Conservation (phyloP, 2,329 filamentous ascomycete genomes). For the Mycosphaerella sp. region DNA sequence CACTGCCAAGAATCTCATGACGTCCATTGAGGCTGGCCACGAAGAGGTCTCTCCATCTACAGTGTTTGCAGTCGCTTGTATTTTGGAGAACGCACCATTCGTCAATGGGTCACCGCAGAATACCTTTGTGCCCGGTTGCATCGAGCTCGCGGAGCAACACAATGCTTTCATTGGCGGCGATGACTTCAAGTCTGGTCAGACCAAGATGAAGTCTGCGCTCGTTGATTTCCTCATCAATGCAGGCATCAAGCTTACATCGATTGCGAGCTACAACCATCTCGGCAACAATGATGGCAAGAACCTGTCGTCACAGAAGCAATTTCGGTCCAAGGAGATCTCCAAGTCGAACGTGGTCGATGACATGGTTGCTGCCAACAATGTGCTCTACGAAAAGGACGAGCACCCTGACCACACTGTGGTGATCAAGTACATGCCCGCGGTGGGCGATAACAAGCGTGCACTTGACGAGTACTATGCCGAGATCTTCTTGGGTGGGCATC, state of each 20-base stretch:
- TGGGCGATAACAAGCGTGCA: conserved; percentile 98
- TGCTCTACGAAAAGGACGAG: conserved; percentile 86
- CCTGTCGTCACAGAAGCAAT: conserved; percentile 92
- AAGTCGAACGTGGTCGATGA: conserved; percentile 99
- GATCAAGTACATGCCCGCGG: conserved; percentile 99
- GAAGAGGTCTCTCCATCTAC: conserved; percentile 92
- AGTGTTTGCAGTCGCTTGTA: conserved; percentile 89
- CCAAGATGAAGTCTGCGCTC: conserved; percentile 99
- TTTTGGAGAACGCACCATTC: conserved; percentile 84
- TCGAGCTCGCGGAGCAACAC: conserved; percentile 81
- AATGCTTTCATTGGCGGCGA: conserved; percentile 91
- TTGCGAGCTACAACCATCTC: conserved; percentile 98
- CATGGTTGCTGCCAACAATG: conserved; percentile 93
- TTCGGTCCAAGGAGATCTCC: conserved; percentile 99
- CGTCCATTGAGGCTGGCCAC: conserved; percentile 79
- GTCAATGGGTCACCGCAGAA: conserved; percentile 99
- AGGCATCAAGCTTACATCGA: conserved; percentile 97
- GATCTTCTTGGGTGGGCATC: conserved; percentile 97
- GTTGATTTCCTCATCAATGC: conserved; percentile 98
- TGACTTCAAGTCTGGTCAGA: conserved; percentile 99
- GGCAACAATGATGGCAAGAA: conserved; percentile 99
- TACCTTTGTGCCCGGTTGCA: conserved; percentile 91
- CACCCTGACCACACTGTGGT: conserved; percentile 98
- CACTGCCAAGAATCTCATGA: conserved; percentile 87
- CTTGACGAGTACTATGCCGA: conserved; percentile 99